A percentile compares a stretch with the other conserved stretches of the same genome.
phyloP scores from a whole-genome alignment of 2,329 filamentous ascomycete species.

The Cladophialophora bantiana region DNA sequence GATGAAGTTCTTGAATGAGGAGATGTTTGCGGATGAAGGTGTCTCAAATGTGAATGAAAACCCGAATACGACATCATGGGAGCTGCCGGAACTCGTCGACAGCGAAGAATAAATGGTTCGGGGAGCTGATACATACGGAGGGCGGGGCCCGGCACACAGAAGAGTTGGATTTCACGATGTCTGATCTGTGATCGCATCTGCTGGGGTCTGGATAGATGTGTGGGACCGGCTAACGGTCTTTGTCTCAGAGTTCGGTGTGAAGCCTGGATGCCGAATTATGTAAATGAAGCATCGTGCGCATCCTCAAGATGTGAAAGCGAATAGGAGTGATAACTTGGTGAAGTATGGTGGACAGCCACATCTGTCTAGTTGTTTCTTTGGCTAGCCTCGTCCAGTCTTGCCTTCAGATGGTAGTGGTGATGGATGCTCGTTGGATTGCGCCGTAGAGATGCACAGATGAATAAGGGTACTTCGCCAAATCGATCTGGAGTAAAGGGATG shows the following conservation, averaged over 20 bases:
- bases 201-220: neutral
- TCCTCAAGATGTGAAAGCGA: neutral
- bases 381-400: too few species aligned
- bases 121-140: neutral
- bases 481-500: too few species aligned
- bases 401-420: too few species aligned
- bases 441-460: too few species aligned
- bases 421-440: too few species aligned
- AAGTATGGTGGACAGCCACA: too few species aligned
- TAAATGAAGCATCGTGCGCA: neutral
- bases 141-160: too few species aligned
- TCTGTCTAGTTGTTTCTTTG: too few species aligned
- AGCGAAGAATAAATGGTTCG: neutral
- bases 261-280: neutral
- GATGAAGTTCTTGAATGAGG: neutral
- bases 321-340: neutral
- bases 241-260: neutral
- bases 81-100: neutral
- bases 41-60: neutral
- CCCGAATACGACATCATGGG: neutral
- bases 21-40: neutral
- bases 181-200: neutral
- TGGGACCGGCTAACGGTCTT: neutral
- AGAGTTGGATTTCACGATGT: neutral
- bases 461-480: too few species aligned